Percentiles rank a stretch among this genome's conserved stretches.
Evolutionary conservation across 768 basidiomycete genomes (phyloP).

Genomic region (Lactarius sp.): DNA sequence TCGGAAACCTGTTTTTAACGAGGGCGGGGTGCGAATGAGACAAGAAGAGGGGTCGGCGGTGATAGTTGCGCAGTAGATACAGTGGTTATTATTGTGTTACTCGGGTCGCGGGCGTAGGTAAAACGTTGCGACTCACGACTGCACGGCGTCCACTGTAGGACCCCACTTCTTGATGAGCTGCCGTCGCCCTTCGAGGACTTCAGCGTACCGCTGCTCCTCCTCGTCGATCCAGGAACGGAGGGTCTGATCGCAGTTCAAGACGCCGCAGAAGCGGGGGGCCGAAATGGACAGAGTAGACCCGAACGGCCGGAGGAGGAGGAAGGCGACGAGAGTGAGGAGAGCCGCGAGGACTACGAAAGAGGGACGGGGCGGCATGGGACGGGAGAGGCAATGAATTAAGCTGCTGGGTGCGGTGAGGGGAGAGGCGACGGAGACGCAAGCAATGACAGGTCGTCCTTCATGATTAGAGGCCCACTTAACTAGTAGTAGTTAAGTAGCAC

Average conservation of each 20-base stretch:
- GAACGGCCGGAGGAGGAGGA: not conserved
- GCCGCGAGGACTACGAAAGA: not conserved
- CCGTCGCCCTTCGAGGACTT: not conserved
- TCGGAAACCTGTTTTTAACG: not conserved
- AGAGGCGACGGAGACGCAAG: too few species aligned
- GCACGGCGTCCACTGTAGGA: not conserved
- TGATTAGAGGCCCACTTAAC: too few species aligned
- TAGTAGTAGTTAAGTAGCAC: too few species aligned
- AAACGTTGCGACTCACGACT: not conserved
- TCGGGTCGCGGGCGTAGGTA: not conserved
- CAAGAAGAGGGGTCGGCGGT: too few species aligned
- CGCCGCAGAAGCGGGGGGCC: not conserved
- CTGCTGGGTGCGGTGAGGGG: too few species aligned
- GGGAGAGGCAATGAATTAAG: too few species aligned
- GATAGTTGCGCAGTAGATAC: too few species aligned
- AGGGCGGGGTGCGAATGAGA: too few species aligned
- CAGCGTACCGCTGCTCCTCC: not conserved
- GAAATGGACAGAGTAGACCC: not conserved
- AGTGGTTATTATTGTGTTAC: too few species aligned
- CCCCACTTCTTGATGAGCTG: not conserved
- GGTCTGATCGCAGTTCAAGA: not conserved
- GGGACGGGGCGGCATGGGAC: not conserved
- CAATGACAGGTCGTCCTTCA: too few species aligned
- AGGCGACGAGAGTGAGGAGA: not conserved
- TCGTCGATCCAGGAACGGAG: not conserved